Base-by-base conservation (phyloP, 2,329 filamentous ascomycete species). In the Aureobasidium sp. region DNA sequence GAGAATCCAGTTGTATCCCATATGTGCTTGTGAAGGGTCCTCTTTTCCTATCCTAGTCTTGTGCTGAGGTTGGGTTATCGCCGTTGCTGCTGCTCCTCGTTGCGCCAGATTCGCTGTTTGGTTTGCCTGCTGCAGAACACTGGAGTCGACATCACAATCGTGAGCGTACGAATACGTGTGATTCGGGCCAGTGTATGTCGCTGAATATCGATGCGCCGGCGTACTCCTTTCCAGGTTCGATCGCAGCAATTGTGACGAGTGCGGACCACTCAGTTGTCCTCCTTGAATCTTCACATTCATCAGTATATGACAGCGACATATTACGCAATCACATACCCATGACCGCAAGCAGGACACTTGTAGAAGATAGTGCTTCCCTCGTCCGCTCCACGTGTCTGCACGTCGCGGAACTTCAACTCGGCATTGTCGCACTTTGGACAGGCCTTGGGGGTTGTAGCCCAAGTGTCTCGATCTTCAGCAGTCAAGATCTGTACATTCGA, bases 281-380 rank as follows among this genome's bases (percentile, higher is more conserved):
- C 83, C 72, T 87, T 86, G 45, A 51, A 61, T 16, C 45, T 61
- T 15, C 2, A n/a, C 29, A 27, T 8, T 15, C 11, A 25, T 61
- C 58, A 48, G 58, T 23, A 50, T n/a, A 16, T 1, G 2, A 23
- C 1, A 3, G 8, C n/a, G 8, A 15, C 23, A 51, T 33, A 16
- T 15, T 88, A n/a, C n/a, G 8, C 20, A 23, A 10, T 6, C n/a
- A 50, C 58, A n/a, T 80, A 83, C 91, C 92, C 95, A 80, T 93
- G 84, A 67, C 93, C 93, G 77, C 95, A 98, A 66, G 94, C 90
- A 5, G 73, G 72, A 81, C 95, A 98, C 67, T 87, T 91, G 81
- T 94, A 97, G 75, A 98, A 97, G 64, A 97, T 89, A 0, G 95
- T 98, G 70, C 91, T 93, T 68, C 96, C 96, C 88, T 98, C 95